Base-by-base conservation (phyloP, 2,329 filamentous ascomycete genomes). In the Esteya vermicola region DNA sequence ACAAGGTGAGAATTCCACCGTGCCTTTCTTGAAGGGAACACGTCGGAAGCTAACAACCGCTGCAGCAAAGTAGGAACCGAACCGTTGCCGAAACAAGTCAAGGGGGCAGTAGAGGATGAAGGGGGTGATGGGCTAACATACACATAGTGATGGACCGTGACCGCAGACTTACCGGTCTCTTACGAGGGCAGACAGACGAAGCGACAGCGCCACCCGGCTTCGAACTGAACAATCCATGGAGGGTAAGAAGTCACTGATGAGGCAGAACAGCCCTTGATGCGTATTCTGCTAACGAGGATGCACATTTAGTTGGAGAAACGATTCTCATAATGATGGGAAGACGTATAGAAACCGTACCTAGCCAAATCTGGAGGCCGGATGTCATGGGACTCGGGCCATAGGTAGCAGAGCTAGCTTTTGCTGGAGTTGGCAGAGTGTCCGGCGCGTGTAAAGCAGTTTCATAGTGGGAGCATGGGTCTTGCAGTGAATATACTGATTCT, bases 141-240 rank as follows among this genome's bases (percentile, higher is more conserved):
- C 41, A 39, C 45, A 22, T 40, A 78, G 75, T 79, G 75, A 78
- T 78, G 73, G 67, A 75, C 41, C 72, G 75, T 51, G 75, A 79
- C 50, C 63, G 67, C 45, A 66, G 75, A 53, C 62, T 79, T 45
- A 78, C 75, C 8, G 74, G 75, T 34, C 62, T 57, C 35, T 50
- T 75, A 45, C 64, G 74, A 55, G 75, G 74, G 28, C 75, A 79
- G 52, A 65, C 61, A 41, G 71, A 75, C 52, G 62, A 60, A 21
- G 57, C 71, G 32, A 54, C 61, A 48, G 74, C 75, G 19, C 73
- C 75, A 16, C 53, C 61, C 16, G 75, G 74, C 28, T 79, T 73
- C 55, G 75, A 78, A 51, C 51, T 76, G 45, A 78, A 68, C 60
- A 77, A 77, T 51, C 67, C 68, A 25, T 78, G 75, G 75, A 75